Evolutionary conservation across 768 basidiomycete genomes (phyloP), one percentile per base, ranked within the genome.

Genomic region (Amanita subjunquillea): DNA sequence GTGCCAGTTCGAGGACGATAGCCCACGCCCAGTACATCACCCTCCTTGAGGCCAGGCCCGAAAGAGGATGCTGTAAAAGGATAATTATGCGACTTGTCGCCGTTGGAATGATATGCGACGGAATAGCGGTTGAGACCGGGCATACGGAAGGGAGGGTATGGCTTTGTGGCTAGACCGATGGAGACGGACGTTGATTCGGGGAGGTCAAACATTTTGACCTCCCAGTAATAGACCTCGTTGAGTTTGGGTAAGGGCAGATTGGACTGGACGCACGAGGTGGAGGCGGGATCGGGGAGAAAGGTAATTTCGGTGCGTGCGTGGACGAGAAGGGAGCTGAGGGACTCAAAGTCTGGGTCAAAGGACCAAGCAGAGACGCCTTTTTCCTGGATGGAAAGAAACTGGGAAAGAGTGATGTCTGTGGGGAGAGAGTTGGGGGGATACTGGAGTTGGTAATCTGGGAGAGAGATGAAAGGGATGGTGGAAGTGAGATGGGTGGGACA

Each of bases 171-270:
- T 36, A 99, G 67, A 34, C 96, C 96, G 46, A 98, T 81, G 32
- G 91, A 83, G n/a, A 96, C 86, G 42, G 77, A 88, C 7, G 94
- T 98, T 2, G 79, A 72, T 55, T 80, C 74, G 10, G 94, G 92
- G 51, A 96, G 85, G 69, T 99, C 96, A 64, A 93, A 98, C 88
- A 98, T 90, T 72, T 99, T 99, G 56, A 92, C 88, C 65, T 99
- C 96, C 90, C 91, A 99, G 65, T 99, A 99, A 65, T 99, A 99
- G 10, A 97, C 93, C 66, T 98, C 96, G 69, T 99, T 99, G 47
- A 98, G 75, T 64, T 97, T 97, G 10, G 96, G 96, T 3, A 99
- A 72, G 2, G 96, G 96, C 8, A 99, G 75, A 65, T 98, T 99
- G 47, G 92, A 95, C 71, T 97, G 91, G 8, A 99, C 96, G 55